Evolutionary conservation across 1,284 basidiomycete species (phyloP).

Genomic region (Cryptococcus deneoformans): DNA sequence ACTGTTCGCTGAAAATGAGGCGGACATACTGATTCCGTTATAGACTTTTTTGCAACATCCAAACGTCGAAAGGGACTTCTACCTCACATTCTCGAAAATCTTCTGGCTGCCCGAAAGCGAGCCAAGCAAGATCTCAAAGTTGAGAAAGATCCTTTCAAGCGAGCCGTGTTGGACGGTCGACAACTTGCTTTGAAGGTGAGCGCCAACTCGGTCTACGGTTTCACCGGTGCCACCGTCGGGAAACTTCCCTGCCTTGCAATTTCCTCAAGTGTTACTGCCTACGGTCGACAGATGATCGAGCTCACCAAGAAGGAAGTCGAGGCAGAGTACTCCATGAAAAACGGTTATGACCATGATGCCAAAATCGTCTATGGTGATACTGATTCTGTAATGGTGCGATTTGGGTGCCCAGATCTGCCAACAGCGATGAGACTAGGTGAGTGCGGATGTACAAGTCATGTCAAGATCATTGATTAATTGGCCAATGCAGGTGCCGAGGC

Average conservation of each 20-base stretch:
- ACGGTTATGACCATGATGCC: conserved; percentile 81
- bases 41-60: conserved; percentile 79
- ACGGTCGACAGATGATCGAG: conserved; percentile 97
- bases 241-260: conserved; percentile 92
- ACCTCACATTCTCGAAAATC: conserved; percentile 87
- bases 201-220: conserved; percentile 96
- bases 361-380: conserved; percentile 96
- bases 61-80: conserved; percentile 77
- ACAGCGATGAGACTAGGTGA: conserved; percentile 83
- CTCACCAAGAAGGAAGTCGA: conserved; percentile 91
- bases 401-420: conserved; percentile 79
- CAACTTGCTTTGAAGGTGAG: conserved; percentile 93
- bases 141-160: conserved; percentile 91
- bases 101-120: conserved; percentile 84
- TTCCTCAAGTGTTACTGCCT: conserved; percentile 87
- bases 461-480: conserved; percentile 4
- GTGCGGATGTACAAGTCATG: conserved; percentile 17
- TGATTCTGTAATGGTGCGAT: conserved; percentile 96
- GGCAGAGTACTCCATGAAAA: conserved; percentile 75
- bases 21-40: neutral
- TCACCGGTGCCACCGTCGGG: conserved; percentile 92
- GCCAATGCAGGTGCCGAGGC: conserved; percentile 74
- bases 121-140: conserved; percentile 92
- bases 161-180: conserved; percentile 89
- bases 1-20: neutral